Evolutionary conservation across 2,329 filamentous ascomycete genomes (phyloP).

Genomic region (Fusarium sp.): DNA sequence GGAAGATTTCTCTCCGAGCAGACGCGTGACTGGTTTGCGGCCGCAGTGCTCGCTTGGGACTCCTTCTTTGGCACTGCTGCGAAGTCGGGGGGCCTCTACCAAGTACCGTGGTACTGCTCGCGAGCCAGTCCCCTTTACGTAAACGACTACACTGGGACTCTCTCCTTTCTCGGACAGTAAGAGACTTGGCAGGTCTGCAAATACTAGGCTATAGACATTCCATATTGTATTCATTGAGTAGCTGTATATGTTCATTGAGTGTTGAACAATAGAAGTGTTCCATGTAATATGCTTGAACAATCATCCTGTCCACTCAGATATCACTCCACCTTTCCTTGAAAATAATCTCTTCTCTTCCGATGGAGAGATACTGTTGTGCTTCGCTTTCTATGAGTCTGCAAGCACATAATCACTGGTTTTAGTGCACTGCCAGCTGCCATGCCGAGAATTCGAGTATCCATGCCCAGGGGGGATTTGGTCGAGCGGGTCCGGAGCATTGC

Average conservation of each 20-base stretch:
- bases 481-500: background rate
- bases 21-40: background rate
- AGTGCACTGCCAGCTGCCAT: background rate
- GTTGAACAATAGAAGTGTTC: background rate
- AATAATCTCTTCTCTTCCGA: background rate
- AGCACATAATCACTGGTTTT: no score
- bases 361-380: no score
- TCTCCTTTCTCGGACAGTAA: background rate
- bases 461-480: background rate
- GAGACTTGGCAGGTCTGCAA: background rate
- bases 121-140: background rate
- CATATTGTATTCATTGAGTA: accelerated
- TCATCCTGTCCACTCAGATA: background rate
- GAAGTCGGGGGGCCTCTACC: background rate
- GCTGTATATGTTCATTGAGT: accelerated
- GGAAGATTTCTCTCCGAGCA: background rate
- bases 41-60: background rate
- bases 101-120: background rate
- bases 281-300: background rate
- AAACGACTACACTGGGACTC: background rate
- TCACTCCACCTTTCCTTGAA: background rate
- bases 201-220: accelerated
- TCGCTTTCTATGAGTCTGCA: no score
- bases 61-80: background rate
- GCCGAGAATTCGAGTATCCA: background rate